A percentile compares a stretch with the other conserved stretches of the same genome.
Evolutionary conservation across 2,329 filamentous ascomycete genomes (phyloP).

Genomic region (Cladosporium sphaerospermum): DNA sequence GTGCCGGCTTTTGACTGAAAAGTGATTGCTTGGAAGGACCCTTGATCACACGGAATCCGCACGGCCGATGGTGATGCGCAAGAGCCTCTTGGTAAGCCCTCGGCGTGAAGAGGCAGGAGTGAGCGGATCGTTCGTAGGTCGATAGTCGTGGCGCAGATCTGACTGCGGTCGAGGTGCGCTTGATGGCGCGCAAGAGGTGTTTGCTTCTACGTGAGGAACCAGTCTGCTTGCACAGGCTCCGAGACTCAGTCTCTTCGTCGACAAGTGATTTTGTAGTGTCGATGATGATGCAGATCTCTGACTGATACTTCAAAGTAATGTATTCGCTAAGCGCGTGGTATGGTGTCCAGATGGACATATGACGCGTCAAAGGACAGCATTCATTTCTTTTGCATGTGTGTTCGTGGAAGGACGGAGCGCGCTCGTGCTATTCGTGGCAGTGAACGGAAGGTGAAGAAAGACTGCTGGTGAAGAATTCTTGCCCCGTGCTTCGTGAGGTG

Average conservation of each 20-base stretch:
- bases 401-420: not conserved
- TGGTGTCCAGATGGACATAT: constrained; percentile 1
- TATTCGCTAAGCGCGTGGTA: not conserved
- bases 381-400: not conserved
- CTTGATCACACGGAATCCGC: not conserved
- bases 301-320: not conserved
- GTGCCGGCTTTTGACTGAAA: not conserved
- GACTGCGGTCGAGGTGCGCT: not conserved
- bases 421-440: not conserved
- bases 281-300: not conserved
- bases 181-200: not conserved
- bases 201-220: not conserved
- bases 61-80: not conserved
- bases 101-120: not conserved
- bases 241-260: not conserved
- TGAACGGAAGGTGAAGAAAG: not conserved
- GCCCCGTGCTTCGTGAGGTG: not conserved
- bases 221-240: not conserved
- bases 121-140: constrained; percentile 3
- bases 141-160: not conserved
- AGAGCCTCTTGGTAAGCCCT: not conserved
- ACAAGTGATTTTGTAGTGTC: not conserved
- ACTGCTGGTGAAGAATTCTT: not conserved
- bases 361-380: not conserved
- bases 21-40: not conserved